phyloP scores from a whole-genome alignment of 768 basidiomycete species.

The Pisolithus orientalis region DNA sequence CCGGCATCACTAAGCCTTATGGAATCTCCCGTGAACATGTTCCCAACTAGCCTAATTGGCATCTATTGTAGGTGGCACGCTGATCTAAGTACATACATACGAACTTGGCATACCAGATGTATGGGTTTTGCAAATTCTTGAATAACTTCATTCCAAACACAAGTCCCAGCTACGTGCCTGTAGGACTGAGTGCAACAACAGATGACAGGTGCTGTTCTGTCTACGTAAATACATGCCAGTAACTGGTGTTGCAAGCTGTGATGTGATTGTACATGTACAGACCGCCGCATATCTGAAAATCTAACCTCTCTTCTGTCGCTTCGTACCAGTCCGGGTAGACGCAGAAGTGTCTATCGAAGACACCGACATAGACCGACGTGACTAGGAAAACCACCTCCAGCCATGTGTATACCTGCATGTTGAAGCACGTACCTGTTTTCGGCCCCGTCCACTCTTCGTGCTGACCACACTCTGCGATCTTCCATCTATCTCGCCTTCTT shows the following conservation, averaged over 20 bases:
- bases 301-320: slow-evolving; percentile 53
- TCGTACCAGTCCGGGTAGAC: slow-evolving; percentile 46
- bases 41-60: slow-evolving; percentile 4
- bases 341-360: slow-evolving; percentile 70
- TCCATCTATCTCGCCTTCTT: slow-evolving; percentile 41
- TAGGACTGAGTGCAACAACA: too few species aligned
- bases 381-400: slow-evolving; percentile 23
- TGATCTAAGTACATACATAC: too few species aligned
- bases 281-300: background rate
- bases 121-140: too few species aligned
- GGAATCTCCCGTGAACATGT: slow-evolving; percentile 1
- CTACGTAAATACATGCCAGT: background rate
- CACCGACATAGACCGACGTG: slow-evolving; percentile 62
- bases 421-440: slow-evolving; percentile 44
- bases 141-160: too few species aligned
- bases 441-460: slow-evolving; percentile 44
- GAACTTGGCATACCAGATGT: too few species aligned
- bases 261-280: too few species aligned
- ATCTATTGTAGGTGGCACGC: background rate
- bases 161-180: too few species aligned
- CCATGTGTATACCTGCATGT: background rate
- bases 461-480: slow-evolving; percentile 65
- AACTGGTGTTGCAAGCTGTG: background rate
- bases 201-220: background rate
- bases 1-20: slow-evolving; percentile 11